Evolutionary conservation across 768 basidiomycete species (phyloP), one percentile per base, ranked within the genome.

Genomic region (Suillus occidentalis): DNA sequence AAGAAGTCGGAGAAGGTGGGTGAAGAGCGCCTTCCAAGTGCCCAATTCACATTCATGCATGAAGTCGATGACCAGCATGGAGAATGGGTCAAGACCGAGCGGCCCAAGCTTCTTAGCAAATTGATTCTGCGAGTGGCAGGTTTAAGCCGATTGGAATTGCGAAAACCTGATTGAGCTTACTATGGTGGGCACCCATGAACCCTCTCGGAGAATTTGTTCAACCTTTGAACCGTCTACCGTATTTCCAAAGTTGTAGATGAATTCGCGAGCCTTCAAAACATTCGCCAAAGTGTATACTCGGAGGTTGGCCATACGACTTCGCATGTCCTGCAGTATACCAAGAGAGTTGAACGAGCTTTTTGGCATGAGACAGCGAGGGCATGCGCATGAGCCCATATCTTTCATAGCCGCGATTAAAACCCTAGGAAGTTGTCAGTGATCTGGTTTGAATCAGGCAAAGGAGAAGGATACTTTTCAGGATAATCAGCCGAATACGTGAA

Each of bases 11-110:
- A 81, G 31, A 31, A 31, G 31, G 31, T 31, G 31, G 31, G 4
- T 31, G 31, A 31, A 31, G 31, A 31, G 31, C 0, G 62, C 43
- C 52, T 79, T 79, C 76, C 78, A 81, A 0, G 75, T 74, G 1
- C 81, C 80, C 0, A 80, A 68, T 57, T 81, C 81, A 50, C 76
- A 67, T 61, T 81, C 77, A 63, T 81, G 80, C 72, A 82, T 61
- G 40, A 81, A 62, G 63, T 82, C 79, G 0, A 69, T 65, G 0
- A 73, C 70, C 2, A 80, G 69, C 55, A 77, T 72, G 0, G 6
- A 13, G 62, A 66, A 77, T 4, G 70, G 34, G 53, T 75, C 65
- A 34, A 74, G 72, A 0, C 66, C 69, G 25, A 69, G 58, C 3
- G 43, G 13, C 2, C 55, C 56, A 3, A 76, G 60, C 13, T 60